Conservation (phyloP, 345 rosid species). For the Noccaea caerulescens region DNA sequence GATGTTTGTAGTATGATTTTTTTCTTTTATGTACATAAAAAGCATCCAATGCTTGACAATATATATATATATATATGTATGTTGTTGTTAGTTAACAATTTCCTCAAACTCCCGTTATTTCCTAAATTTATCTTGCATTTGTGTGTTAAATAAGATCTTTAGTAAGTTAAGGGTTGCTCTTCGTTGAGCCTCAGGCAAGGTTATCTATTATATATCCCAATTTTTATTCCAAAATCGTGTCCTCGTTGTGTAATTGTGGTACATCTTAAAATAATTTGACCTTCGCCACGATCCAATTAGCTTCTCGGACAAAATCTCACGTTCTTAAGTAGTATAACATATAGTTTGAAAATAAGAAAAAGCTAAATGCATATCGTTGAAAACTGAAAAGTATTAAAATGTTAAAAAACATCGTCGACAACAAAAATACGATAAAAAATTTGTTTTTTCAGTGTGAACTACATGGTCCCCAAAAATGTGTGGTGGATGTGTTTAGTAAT, state of each 20-base stretch:
- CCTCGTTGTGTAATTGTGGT: background rate
- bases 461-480: constrained; percentile 1
- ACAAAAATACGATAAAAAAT: background rate
- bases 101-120: constrained; percentile 3
- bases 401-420: constrained; percentile 1
- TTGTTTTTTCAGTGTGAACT: background rate
- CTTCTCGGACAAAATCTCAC: background rate
- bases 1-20: background rate
- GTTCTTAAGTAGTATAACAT: background rate
- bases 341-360: background rate
- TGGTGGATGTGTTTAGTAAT: constrained; percentile 5
- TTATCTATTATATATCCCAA: background rate
- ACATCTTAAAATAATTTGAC: background rate
- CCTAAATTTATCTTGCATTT: background rate
- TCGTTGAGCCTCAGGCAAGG: background rate
- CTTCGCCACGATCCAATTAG: background rate
- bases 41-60: constrained; percentile 9
- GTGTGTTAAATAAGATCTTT: background rate
- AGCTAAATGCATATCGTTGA: no score
- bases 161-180: background rate
- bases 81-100: background rate
- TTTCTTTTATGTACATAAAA: background rate
- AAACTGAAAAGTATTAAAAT: background rate
- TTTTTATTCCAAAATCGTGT: background rate
- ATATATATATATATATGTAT: no score